phyloP scores from a whole-genome alignment of 345 rosid genomes.

The Turritis glabra region DNA sequence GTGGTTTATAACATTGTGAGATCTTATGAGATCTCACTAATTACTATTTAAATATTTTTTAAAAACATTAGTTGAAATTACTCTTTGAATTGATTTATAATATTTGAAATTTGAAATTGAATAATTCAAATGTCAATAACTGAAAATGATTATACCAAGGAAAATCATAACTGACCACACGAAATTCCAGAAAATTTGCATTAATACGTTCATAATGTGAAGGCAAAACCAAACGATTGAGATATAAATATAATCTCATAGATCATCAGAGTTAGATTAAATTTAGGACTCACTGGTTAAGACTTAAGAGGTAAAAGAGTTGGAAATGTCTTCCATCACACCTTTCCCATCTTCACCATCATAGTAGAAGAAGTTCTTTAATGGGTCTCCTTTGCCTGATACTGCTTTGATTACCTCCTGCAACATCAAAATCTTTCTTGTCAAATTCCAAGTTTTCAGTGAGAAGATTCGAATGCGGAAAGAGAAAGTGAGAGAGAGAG shows the following conservation, averaged over 20 bases:
- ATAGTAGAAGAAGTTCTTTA: constrained; percentile 90
- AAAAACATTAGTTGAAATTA: no score
- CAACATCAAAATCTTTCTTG: constrained; percentile 12
- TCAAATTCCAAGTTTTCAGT: neutral
- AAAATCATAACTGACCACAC: constrained; percentile 37
- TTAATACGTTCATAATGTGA: neutral
- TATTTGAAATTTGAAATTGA: constrained; percentile 22
- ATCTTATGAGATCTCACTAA: constrained; percentile 4
- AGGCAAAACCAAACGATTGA: neutral
- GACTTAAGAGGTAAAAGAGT: constrained; percentile 33
- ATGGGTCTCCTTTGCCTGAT: constrained; percentile 85
- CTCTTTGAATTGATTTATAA: neutral
- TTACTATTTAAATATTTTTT: neutral
- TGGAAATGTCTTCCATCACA: constrained; percentile 72
- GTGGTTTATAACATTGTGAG: neutral
- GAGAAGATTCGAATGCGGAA: neutral
- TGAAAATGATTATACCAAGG: constrained; percentile 6
- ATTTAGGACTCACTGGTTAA: constrained; percentile 12
- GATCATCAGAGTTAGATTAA: neutral
- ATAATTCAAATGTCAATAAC: constrained; percentile 15
- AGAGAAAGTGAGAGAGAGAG: neutral
- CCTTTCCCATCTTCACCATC: constrained; percentile 93
- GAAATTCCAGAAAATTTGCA: constrained; percentile 13
- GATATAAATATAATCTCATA: neutral
- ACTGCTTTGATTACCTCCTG: constrained; percentile 94